These are phyloP conservation scores for Endocarpon pusillum DNA, from an alignment of 495 filamentous ascomycete genomes.

Conservation along the genomic window DNA sequence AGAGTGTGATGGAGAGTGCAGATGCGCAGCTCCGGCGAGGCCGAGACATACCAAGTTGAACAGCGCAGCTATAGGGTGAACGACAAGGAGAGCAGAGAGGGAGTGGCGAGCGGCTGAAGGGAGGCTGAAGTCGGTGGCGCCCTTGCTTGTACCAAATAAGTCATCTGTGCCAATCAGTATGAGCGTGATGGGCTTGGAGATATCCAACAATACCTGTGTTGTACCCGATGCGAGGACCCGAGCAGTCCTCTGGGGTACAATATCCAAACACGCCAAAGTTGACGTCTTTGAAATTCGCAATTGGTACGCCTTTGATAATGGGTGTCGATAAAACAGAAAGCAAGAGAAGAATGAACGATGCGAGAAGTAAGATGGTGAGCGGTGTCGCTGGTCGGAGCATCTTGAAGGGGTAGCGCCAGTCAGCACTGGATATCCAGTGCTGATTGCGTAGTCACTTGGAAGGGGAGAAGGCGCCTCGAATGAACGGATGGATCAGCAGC, in stretches of 20 bases:
- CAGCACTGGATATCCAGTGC: too few relatives aligned
- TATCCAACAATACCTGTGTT: conserved; percentile 50
- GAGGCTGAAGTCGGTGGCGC: conserved; percentile 49
- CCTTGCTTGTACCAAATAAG: conserved; percentile 24
- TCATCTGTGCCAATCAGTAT: conserved; percentile 16
- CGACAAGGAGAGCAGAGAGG: conserved; percentile 78
- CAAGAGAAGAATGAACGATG: conserved; percentile 70
- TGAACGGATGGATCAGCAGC: too few relatives aligned
- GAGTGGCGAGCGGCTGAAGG: conserved; percentile 57
- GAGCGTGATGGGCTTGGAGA: conserved; percentile 7
- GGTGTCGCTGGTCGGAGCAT: conserved; percentile 86
- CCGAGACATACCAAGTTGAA: conserved; percentile 71
- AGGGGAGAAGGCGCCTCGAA: too few relatives aligned
- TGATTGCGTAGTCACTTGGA: too few relatives aligned
- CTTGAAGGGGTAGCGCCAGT: conserved; percentile 20
- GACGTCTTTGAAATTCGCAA: conserved; percentile 57
- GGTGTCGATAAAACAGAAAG: conserved; percentile 87
- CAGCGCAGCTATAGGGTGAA: conserved; percentile 81
- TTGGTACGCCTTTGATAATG: conserved; percentile 67
- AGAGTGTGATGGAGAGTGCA: conserved; percentile 85
- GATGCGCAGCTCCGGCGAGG: conserved; percentile 65
- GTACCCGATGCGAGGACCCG: conserved; percentile 68
- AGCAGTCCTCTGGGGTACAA: conserved; percentile 50
- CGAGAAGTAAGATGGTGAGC: conserved; percentile 66
- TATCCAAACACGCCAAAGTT: conserved; percentile 91